phyloP scores from a whole-genome alignment of 2,329 filamentous ascomycete genomes.

The Exophiala alcalophila region DNA sequence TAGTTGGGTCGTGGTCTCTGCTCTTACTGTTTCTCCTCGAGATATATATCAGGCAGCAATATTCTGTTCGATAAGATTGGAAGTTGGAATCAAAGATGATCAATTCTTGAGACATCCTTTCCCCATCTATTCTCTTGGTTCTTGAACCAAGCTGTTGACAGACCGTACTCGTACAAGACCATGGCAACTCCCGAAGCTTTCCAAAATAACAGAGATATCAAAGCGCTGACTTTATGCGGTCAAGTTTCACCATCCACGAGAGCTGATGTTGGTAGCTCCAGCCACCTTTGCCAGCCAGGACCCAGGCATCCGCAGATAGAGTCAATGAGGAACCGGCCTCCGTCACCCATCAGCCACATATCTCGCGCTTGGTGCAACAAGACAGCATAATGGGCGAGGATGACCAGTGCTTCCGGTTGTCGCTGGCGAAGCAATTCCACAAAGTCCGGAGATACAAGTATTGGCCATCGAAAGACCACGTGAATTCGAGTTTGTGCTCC shows the following conservation, averaged over 20 bases:
- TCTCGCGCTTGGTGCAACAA: constrained; percentile 27
- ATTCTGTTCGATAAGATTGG: constrained; percentile 1
- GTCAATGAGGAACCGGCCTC: constrained; percentile 31
- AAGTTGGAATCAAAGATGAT: background rate
- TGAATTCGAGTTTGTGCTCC: background rate
- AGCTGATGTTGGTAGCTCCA: constrained; percentile 7
- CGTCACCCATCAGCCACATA: constrained; percentile 22
- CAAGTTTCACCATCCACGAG: background rate
- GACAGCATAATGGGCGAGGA: constrained; percentile 32
- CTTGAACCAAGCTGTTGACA: too few relatives aligned
- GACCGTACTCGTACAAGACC: too few relatives aligned
- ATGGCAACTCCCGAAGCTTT: too few relatives aligned
- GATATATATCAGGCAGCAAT: constrained; percentile 5
- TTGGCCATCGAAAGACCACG: constrained; percentile 35
- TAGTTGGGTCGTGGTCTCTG: background rate
- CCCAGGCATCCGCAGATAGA: constrained; percentile 11
- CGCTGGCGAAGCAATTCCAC: constrained; percentile 37
- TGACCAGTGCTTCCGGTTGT: constrained; percentile 36
- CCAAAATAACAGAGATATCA: too few relatives aligned
- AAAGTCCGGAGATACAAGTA: constrained; percentile 34
- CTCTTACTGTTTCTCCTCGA: background rate
- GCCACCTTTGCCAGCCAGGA: constrained; percentile 11
- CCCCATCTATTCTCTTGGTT: background rate
- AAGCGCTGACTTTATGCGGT: too few relatives aligned
- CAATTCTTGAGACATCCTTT: background rate